Percentiles rank a stretch among this genome's conserved stretches.
These are phyloP conservation scores for Candida coquimbonensis DNA, from an alignment of 805 yeast genomes.

Conservation along the genomic window DNA sequence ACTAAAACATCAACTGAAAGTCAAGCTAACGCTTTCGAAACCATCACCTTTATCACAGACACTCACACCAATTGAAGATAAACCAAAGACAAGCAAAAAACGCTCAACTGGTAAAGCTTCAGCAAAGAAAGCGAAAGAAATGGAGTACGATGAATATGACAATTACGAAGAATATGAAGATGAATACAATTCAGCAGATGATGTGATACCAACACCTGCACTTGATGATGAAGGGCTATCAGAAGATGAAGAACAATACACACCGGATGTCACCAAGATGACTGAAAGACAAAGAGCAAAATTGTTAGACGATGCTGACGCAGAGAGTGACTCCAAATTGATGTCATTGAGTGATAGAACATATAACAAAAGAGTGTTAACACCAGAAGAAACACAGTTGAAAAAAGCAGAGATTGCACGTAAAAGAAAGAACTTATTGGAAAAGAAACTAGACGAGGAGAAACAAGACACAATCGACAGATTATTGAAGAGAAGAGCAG, in stretches of 20 bases:
- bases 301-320: conserved; percentile 4
- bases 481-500: conserved; percentile 76
- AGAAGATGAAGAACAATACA: conserved; percentile 16
- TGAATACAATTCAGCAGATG: conserved; percentile 20
- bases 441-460: conserved; percentile 82
- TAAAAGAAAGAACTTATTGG: conserved; percentile 77
- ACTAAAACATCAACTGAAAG: conserved; percentile 9
- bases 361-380: conserved; percentile 45
- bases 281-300: conserved; percentile 24
- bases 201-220: conserved; percentile 20
- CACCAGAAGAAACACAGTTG: conserved; percentile 79
- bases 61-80: background rate
- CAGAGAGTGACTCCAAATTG: background rate
- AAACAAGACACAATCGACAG: conserved; percentile 88
- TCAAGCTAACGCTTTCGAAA: conserved; percentile 11
- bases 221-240: conserved; percentile 19
- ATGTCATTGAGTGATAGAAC: conserved; percentile 17
- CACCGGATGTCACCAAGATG: conserved; percentile 21
- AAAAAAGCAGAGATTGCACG: conserved; percentile 85
- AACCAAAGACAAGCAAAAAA: background rate
- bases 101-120: background rate
- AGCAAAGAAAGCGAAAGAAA: conserved; percentile 1
- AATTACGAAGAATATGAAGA: conserved; percentile 19
- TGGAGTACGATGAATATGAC: conserved; percentile 3
- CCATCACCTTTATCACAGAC: conserved; percentile 1